Conservation (phyloP, 2,329 filamentous ascomycete species). For the Coniochaeta hoffmannii region DNA sequence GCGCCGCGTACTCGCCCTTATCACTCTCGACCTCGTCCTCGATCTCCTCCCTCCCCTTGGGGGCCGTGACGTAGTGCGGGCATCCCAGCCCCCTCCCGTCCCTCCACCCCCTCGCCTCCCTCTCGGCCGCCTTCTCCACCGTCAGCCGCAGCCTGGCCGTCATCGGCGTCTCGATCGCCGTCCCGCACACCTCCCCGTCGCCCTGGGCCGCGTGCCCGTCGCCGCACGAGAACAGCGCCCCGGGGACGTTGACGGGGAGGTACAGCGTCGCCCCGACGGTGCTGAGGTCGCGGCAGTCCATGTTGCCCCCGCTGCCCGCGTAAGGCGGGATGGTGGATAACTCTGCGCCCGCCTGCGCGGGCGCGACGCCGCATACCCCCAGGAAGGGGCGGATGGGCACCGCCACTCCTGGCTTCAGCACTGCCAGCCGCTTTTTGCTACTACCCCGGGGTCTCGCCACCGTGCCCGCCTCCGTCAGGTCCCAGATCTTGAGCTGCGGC, state of each 20-base stretch:
- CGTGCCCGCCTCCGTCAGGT: slow-evolving; percentile 21
- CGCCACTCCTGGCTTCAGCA: slow-evolving; percentile 38
- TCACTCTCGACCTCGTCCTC: slow-evolving; percentile 29
- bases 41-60: slow-evolving; percentile 24
- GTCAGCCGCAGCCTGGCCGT: slow-evolving; percentile 39
- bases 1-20: slow-evolving; percentile 46
- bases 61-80: slow-evolving; percentile 37
- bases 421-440: slow-evolving; percentile 21
- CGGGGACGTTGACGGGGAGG: slow-evolving; percentile 39
- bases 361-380: slow-evolving; percentile 44
- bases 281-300: slow-evolving; percentile 43
- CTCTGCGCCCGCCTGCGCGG: slow-evolving; percentile 29
- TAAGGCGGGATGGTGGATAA: slow-evolving; percentile 43
- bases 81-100: slow-evolving; percentile 22
- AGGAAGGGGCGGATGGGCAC: slow-evolving; percentile 44
- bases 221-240: slow-evolving; percentile 45
- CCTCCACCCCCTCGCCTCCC: slow-evolving; percentile 20
- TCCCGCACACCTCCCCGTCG: slow-evolving; percentile 47
- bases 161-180: slow-evolving; percentile 48
- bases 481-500: slow-evolving; percentile 39
- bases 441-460: slow-evolving; percentile 23
- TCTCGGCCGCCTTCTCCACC: slow-evolving; percentile 33
- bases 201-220: slow-evolving; percentile 48
- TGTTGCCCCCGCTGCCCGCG: slow-evolving; percentile 41
- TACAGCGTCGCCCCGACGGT: slow-evolving; percentile 35